Evolutionary conservation across 257 asterid genomes (phyloP).

Genomic region (Rubia yunnanensis): DNA sequence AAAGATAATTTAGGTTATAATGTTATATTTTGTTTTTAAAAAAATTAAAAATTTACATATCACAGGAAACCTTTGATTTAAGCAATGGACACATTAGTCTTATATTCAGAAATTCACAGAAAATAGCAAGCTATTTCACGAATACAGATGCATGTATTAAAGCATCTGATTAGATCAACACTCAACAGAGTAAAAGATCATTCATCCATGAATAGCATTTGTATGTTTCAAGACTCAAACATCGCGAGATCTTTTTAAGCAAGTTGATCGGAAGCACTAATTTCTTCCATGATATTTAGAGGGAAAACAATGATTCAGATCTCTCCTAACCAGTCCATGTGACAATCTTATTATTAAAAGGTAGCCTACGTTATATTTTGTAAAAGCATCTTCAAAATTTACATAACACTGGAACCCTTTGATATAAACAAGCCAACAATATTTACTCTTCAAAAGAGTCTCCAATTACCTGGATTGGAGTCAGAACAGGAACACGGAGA

Average conservation of each 20-base stretch:
- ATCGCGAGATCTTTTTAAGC: background rate
- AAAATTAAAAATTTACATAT: background rate
- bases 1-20: background rate
- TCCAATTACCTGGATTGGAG: constrained; percentile 61
- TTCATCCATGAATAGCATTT: background rate
- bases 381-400: background rate
- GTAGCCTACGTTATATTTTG: background rate
- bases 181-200: constrained; percentile 3
- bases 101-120: too few relatives aligned
- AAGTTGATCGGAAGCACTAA: background rate
- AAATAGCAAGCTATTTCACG: too few relatives aligned
- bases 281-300: background rate
- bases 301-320: background rate
- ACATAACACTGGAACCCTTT: background rate
- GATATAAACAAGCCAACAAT: background rate
- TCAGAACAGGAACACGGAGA: constrained; percentile 89
- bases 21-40: too few relatives aligned
- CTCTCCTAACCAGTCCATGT: background rate
- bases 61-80: background rate
- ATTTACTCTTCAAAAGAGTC: background rate
- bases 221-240: background rate
- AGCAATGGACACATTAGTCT: too few relatives aligned
- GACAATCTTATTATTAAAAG: background rate
- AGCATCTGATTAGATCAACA: too few relatives aligned
- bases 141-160: too few relatives aligned